Evolutionary conservation across 129 eudicot genomes (phyloP).

Genomic region (Calendula officinalis): DNA sequence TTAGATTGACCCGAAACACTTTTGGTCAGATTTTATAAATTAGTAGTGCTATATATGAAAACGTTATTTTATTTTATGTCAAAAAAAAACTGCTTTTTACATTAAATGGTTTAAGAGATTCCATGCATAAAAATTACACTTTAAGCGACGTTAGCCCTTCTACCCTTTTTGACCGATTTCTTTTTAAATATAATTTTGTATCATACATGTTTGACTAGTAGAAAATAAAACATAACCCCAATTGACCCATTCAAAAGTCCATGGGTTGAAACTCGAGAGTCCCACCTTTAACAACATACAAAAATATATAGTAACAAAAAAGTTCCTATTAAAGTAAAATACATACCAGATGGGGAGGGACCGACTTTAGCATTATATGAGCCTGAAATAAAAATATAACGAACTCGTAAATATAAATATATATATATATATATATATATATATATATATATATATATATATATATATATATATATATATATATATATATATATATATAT

Average conservation of each 20-base stretch:
- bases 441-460: too few relatives aligned
- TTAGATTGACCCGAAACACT: background rate
- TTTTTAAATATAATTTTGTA: background rate
- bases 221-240: background rate
- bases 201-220: background rate
- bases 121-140: background rate
- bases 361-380: constrained; percentile 68
- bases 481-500: too few relatives aligned
- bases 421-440: too few relatives aligned
- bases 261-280: background rate
- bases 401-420: too few relatives aligned
- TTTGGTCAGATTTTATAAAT: background rate
- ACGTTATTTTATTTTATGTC: background rate
- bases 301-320: background rate
- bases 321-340: constrained; percentile 7
- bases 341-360: constrained; percentile 78
- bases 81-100: background rate
- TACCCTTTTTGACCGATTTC: too few relatives aligned
- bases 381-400: constrained; percentile 54
- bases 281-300: background rate
- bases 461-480: too few relatives aligned
- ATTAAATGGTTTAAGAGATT: background rate
- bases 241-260: background rate
- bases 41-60: background rate
- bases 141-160: background rate